Evolutionary conservation across 1,139 yeast genomes (phyloP).

Genomic region (Pichia sp.): DNA sequence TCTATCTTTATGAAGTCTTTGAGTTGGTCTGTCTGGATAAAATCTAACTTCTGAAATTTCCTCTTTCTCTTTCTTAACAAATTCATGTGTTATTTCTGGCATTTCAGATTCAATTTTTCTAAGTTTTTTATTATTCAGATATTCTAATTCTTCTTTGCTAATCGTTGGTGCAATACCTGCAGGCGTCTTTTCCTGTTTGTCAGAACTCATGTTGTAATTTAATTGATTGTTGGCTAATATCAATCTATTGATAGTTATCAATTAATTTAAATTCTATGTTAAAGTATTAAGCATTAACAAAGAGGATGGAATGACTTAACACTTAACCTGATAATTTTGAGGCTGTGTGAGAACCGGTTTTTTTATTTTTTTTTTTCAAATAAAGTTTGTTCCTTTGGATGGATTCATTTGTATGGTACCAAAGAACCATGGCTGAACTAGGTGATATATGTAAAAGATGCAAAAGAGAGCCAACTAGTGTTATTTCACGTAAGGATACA

Average conservation of each 20-base stretch:
- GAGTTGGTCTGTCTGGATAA: constrained; percentile 78
- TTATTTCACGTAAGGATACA: constrained; percentile 60
- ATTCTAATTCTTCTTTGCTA: constrained; percentile 18
- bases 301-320: neutral
- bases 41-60: constrained; percentile 52
- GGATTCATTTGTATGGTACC: too few species aligned
- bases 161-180: constrained; percentile 9
- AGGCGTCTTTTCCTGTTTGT: neutral
- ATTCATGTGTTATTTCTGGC: constrained; percentile 10
- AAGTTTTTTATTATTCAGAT: constrained; percentile 37
- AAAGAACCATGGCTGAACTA: constrained; percentile 1
- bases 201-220: neutral
- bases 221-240: neutral
- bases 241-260: neutral
- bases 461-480: constrained; percentile 38
- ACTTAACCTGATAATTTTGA: neutral
- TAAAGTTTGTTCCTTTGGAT: neutral
- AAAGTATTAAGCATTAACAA: too few species aligned
- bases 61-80: constrained; percentile 44
- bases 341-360: neutral
- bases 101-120: constrained; percentile 18
- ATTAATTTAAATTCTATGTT: too few species aligned
- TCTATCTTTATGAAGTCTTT: constrained; percentile 52
- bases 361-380: neutral
- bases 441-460: constrained; percentile 43